Evolutionary conservation across 192 early-diverging fungal species (phyloP).

Genomic region (Backusella sp.): DNA sequence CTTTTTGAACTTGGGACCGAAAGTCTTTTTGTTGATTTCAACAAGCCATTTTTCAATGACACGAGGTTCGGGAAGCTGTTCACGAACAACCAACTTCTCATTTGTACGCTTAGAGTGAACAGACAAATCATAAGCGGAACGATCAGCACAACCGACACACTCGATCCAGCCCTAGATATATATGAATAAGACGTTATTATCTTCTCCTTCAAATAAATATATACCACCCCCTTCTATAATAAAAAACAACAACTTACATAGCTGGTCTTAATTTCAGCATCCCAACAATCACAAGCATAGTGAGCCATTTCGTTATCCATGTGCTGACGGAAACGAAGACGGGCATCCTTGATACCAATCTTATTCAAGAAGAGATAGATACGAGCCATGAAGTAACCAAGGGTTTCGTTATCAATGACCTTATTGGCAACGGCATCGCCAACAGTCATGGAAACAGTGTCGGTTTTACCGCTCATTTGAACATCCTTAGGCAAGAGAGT

Average conservation of each 20-base stretch:
- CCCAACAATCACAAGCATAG: slow-evolving; percentile 98
- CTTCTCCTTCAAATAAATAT: neutral
- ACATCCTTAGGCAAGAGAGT: slow-evolving; percentile 73
- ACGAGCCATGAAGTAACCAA: slow-evolving; percentile 97
- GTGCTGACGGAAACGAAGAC: slow-evolving; percentile 96
- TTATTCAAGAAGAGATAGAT: slow-evolving; percentile 88
- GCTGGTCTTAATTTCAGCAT: slow-evolving; percentile 93
- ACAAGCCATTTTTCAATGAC: slow-evolving; percentile 74
- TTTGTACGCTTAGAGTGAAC: slow-evolving; percentile 87
- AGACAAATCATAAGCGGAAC: slow-evolving; percentile 96
- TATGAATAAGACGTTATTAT: neutral
- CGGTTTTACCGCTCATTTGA: slow-evolving; percentile 77
- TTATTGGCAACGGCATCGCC: slow-evolving; percentile 89
- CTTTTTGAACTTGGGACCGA: slow-evolving; percentile 93
- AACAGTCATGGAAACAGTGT: slow-evolving; percentile 70
- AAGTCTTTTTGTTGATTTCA: slow-evolving; percentile 91
- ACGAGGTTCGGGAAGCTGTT: slow-evolving; percentile 79
- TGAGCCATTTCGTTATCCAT: slow-evolving; percentile 99
- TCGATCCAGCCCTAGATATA: slow-evolving; percentile 91
- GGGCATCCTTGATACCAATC: slow-evolving; percentile 85
- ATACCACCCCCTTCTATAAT: neutral
- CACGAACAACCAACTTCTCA: slow-evolving; percentile 92
- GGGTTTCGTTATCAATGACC: slow-evolving; percentile 94
- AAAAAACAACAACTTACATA: slow-evolving; percentile 53
- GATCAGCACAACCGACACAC: slow-evolving; percentile 99